phyloP scores from a whole-genome alignment of 768 basidiomycete genomes.

The Lactarius deliciosus region DNA sequence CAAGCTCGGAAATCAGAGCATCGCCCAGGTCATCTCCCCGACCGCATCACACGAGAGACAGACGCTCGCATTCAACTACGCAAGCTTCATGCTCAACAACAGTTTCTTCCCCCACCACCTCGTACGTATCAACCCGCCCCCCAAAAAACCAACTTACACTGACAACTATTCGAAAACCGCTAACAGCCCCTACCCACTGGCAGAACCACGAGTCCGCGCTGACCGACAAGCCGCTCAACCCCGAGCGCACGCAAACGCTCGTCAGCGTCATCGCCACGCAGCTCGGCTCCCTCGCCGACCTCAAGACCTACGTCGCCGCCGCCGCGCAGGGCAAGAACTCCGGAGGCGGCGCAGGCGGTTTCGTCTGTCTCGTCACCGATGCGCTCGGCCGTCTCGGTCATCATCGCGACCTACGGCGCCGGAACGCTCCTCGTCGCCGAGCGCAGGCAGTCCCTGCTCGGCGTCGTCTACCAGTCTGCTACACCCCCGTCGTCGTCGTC shows the following conservation, averaged over 20 bases:
- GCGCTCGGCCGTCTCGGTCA: conserved; percentile 54
- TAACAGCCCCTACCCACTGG: conserved; percentile 31
- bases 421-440: conserved; percentile 65
- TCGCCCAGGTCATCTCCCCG: conserved; percentile 71
- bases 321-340: conserved; percentile 70
- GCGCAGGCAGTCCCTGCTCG: conserved; percentile 23
- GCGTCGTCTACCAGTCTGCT: conserved; percentile 18
- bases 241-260: conserved; percentile 39
- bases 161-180: conserved; percentile 37
- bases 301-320: conserved; percentile 76
- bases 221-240: conserved; percentile 34
- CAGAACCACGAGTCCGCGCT: conserved; percentile 36
- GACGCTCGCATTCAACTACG: conserved; percentile 83
- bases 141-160: too few species aligned
- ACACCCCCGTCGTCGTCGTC: conserved; percentile 12
- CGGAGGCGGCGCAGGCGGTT: conserved; percentile 74
- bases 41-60: conserved; percentile 58
- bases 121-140: conserved; percentile 49
- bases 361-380: conserved; percentile 87
- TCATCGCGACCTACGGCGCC: conserved; percentile 84
- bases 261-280: conserved; percentile 42
- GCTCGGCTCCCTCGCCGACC: conserved; percentile 62
- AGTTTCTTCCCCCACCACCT: conserved; percentile 88
- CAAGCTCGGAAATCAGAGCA: conserved; percentile 51
- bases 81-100: conserved; percentile 90